Percentiles rank a stretch among this genome's conserved stretches.
Evolutionary conservation across 2,329 filamentous ascomycete genomes (phyloP).

Genomic region (Didymella arachidicola): DNA sequence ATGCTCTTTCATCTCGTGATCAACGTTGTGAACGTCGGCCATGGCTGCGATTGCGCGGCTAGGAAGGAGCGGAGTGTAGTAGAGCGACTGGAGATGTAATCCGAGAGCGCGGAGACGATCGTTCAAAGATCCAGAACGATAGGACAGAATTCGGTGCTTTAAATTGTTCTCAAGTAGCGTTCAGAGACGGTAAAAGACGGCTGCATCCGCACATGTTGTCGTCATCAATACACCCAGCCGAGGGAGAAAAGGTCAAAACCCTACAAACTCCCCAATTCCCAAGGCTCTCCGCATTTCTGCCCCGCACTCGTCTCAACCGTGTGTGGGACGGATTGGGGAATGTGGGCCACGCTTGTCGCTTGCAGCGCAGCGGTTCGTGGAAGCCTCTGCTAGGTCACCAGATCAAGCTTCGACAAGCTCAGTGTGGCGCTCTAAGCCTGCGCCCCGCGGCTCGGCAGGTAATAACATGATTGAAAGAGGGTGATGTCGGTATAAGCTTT

Average conservation of each 20-base stretch:
- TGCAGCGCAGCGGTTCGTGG: constrained; percentile 2
- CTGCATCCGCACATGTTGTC: constrained; percentile 4
- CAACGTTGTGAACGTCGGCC: constrained; percentile 24
- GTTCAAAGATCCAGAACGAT: neutral
- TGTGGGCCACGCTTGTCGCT: neutral
- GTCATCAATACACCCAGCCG: constrained; percentile 15
- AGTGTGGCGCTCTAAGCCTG: constrained; percentile 5
- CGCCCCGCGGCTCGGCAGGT: constrained; percentile 13
- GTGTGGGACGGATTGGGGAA: neutral
- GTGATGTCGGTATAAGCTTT: neutral
- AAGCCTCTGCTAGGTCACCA: neutral
- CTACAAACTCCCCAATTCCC: constrained; percentile 12
- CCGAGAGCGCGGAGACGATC: neutral
- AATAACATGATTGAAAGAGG: neutral
- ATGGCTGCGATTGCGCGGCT: constrained; percentile 8
- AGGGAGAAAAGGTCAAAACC: constrained; percentile 12
- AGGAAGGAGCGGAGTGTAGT: neutral
- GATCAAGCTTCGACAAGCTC: constrained; percentile 17
- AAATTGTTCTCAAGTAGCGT: neutral
- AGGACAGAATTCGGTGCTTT: neutral
- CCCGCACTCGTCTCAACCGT: neutral
- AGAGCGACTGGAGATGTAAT: neutral
- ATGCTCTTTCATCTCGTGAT: constrained; percentile 30
- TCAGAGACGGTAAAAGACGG: neutral
- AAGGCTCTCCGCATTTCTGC: constrained; percentile 16